Percentiles rank a stretch among this genome's conserved stretches.
Evolutionary conservation across 176 grass and related monocot genomes (phyloP).

Genomic region (Musa acuminata): DNA sequence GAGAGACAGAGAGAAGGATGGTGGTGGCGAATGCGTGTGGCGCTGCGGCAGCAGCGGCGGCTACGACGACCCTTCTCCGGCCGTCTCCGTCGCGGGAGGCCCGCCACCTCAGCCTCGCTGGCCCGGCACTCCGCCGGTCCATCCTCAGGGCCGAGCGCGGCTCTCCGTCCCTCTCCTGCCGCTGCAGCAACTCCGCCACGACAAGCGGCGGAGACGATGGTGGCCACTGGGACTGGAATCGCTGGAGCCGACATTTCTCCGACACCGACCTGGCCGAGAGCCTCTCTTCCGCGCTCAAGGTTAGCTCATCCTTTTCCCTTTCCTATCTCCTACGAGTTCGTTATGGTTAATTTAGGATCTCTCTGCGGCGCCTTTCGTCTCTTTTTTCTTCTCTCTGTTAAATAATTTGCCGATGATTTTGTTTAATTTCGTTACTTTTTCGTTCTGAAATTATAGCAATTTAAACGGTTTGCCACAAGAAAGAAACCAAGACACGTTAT

Average conservation of each 20-base stretch:
- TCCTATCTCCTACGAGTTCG: not conserved
- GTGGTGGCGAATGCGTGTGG: too few species aligned
- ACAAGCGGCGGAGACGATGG: not conserved
- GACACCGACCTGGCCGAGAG: slow-evolving; percentile 66
- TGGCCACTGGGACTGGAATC: slow-evolving; percentile 48
- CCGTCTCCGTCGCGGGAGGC: not conserved
- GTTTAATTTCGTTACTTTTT: too few species aligned
- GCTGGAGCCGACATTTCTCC: slow-evolving; percentile 69
- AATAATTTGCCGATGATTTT: too few species aligned
- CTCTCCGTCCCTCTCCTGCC: slow-evolving; percentile 16
- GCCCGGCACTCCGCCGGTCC: not conserved
- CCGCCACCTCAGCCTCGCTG: not conserved
- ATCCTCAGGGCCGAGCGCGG: not conserved
- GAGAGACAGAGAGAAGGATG: too few species aligned
- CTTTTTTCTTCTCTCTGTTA: too few species aligned
- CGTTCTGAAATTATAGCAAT: too few species aligned
- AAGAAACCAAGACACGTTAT: too few species aligned
- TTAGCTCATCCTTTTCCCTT: slow-evolving; percentile 9
- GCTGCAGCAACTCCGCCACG: slow-evolving; percentile 4
- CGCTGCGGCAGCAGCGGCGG: too few species aligned
- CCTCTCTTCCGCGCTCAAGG: slow-evolving; percentile 64
- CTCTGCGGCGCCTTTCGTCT: not conserved
- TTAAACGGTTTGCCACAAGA: too few species aligned
- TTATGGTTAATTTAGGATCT: not conserved
- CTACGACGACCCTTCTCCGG: not conserved